Conservation (phyloP, 1,139 yeast species). For the Candida anutae region DNA sequence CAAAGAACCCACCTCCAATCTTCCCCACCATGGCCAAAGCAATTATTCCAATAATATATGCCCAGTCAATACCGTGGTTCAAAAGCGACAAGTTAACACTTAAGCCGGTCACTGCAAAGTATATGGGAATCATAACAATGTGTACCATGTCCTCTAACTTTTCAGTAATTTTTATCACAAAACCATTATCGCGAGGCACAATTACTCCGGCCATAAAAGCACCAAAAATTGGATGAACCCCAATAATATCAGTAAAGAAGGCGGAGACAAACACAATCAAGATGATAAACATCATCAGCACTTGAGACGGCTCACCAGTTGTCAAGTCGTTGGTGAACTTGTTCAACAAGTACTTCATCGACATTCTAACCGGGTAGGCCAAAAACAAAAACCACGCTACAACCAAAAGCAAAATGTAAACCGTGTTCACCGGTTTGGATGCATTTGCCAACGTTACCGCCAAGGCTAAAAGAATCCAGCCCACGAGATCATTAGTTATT, state of each 20-base stretch:
- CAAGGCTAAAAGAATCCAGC: conserved; percentile 73
- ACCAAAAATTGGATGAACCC: conserved; percentile 78
- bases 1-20: conserved; percentile 55
- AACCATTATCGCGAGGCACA: conserved; percentile 72
- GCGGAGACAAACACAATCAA: conserved; percentile 55
- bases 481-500: conserved; percentile 69
- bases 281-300: conserved; percentile 50
- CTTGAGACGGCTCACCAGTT: conserved; percentile 56
- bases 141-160: conserved; percentile 73
- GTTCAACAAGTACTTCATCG: conserved; percentile 34
- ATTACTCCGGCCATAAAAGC: conserved; percentile 72
- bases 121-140: conserved; percentile 62
- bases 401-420: conserved; percentile 58
- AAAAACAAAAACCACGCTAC: conserved; percentile 61
- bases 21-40: conserved; percentile 61
- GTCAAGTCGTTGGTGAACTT: conserved; percentile 42
- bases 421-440: conserved; percentile 57
- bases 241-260: conserved; percentile 72
- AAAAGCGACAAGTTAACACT: conserved; percentile 59
- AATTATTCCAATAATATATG: conserved; percentile 59
- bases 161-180: conserved; percentile 59
- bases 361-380: conserved; percentile 46
- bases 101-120: conserved; percentile 73
- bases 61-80: conserved; percentile 67
- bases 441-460: conserved; percentile 71